phyloP scores from a whole-genome alignment of 306 rosid genomes.

The Geum urbanum region DNA sequence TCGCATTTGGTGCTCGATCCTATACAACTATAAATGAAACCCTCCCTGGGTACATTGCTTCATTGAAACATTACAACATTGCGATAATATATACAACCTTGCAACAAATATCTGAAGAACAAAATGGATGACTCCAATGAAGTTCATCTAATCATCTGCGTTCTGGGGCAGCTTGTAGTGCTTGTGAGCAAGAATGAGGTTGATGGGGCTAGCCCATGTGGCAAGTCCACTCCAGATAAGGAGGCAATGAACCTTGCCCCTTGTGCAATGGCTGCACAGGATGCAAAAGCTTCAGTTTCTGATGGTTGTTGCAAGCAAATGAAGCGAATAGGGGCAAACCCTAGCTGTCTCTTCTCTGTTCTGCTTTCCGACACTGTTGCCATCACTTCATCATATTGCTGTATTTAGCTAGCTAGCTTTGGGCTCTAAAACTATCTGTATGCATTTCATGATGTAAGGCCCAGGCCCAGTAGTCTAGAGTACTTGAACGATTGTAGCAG shows the following conservation, averaged over 20 bases:
- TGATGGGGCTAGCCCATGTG: slow-evolving; percentile 54
- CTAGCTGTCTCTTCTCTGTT: slow-evolving; percentile 53
- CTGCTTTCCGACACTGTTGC: slow-evolving; percentile 48
- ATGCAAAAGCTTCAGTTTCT: slow-evolving; percentile 45
- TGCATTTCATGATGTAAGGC: no score
- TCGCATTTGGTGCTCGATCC: slow-evolving; percentile 23
- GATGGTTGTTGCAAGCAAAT: slow-evolving; percentile 43
- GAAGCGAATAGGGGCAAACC: slow-evolving; percentile 43
- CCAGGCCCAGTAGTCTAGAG: no score
- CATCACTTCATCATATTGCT: no score
- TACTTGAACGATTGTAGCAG: no score
- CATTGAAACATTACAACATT: slow-evolving; percentile 2
- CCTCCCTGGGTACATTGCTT: not conserved
- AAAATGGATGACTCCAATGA: slow-evolving; percentile 34
- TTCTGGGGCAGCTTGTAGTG: slow-evolving; percentile 35
- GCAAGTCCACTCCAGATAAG: slow-evolving; percentile 49
- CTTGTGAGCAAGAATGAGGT: slow-evolving; percentile 24
- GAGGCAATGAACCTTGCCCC: slow-evolving; percentile 55
- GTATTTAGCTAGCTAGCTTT: no score
- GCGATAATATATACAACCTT: not conserved
- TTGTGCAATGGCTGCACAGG: slow-evolving; percentile 51
- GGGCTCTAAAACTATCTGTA: no score
- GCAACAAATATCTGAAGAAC: not conserved
- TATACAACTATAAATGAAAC: slow-evolving; percentile 31
- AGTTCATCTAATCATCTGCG: slow-evolving; percentile 33